Base-by-base conservation (phyloP, 495 filamentous ascomycete genomes). In the Immersiella caudata region DNA sequence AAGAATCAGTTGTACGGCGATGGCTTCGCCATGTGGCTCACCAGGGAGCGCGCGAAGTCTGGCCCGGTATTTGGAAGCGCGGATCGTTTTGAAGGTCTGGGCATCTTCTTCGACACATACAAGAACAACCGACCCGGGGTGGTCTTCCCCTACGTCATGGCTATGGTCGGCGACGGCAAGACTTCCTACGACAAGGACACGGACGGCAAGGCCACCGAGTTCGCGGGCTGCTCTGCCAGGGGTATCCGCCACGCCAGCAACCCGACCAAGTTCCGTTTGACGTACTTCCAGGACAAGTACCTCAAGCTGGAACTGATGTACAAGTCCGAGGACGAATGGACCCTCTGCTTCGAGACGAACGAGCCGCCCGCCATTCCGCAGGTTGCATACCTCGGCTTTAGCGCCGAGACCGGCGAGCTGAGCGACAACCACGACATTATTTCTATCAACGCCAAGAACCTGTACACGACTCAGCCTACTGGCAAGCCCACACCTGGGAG, bases 401-500 rank as follows among this genome's bases (percentile, higher is more conserved):
- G 87, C 65, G 93, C 94, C 51, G 93, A 98, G 83, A 97, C 94
- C 26, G 96, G 96, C 71, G 96, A 99, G 80, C 85, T 99, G 70
- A 92, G 87, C 77, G 96, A 99, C 79, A 97, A 97, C 84, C 93
- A 97, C 86, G 96, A 99, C 78, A 96, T 99, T 78, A 90, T 98
- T 78, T 90, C 86, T 63, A 86, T 99, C 76, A 82, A 89, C 66
- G 88, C 94, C 49, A 91, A 91, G 84, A 98, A 97, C 76, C 84
- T 98, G 27, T 97, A 99, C 79, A 85, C 84, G 64, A 79, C 89
- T 61, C 84, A 70, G 75, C 79, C 82, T 52, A 81, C 74, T 60
- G 76, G 73, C 62, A 75, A 76, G 68, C 72, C 79, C 57, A 82
- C 76, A 16, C 78, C 79, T 26, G 78, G 78, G 22, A 80, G 75